Evolutionary conservation across 2,329 filamentous ascomycete species (phyloP), one percentile per base, ranked within the genome.

Genomic region (Penicillium griseofulvum): DNA sequence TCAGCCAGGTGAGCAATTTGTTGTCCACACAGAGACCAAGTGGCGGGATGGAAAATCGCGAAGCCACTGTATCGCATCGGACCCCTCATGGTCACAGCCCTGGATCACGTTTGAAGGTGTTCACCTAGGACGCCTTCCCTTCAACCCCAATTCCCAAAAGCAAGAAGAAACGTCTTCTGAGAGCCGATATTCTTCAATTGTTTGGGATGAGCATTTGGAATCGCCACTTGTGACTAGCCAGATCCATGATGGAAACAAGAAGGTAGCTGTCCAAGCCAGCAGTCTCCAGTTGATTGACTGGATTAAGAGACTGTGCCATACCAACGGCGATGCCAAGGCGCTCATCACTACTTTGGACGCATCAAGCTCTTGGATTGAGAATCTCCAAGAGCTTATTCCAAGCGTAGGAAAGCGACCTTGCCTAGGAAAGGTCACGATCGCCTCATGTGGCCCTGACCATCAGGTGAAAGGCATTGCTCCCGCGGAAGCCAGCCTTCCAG

Each of bases 41-140:
- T 61, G 53, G 49, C 39, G 38, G 26, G 53, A 61, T 34, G 59
- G 57, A 10, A 56, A 56, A 28, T 60, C 59, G 1, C 52, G 45
- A 31, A 60, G 59, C 0, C 54, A 59, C 3, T 63, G 55, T 36
- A 51, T 63, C 16, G 62, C 62, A 1, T 63, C 61, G 0, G 52
- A 63, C 28, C 52, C 57, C 1, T 56, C 52, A 3, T 55, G 57
- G 55, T 53, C 53, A 7, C 33, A 58, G n/a, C 62, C 61, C 4
- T 57, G 62, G 55, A 57, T 65, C 6, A 55, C 55, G 2, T 60
- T 63, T 10, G 54, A 63, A 36, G 62, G 62, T 29, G 57, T 64
- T n/a, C 59, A 55, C 16, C 59, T 64, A 6, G 62, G 62, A 7
- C 57, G 49, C 14, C 57, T 64, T 29, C 60, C 62, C 11, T 57